Conservation (phyloP, 768 basidiomycete species). For the Mycena galopus region DNA sequence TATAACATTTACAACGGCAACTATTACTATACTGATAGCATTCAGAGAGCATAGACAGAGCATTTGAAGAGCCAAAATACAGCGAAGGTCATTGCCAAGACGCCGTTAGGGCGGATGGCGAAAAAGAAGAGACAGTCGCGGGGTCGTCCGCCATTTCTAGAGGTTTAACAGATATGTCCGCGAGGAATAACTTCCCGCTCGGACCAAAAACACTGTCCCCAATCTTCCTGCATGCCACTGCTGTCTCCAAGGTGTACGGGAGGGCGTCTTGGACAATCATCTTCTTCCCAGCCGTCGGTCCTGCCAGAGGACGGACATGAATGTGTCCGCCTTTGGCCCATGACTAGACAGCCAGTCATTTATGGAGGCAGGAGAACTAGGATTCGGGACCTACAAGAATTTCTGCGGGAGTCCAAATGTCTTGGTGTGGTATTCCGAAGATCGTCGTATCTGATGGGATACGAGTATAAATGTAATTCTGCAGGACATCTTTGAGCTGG, state of each 20-base stretch:
- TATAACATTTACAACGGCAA: background rate
- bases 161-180: background rate
- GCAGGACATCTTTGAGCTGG: background rate
- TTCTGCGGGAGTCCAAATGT: conserved; percentile 24
- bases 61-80: background rate
- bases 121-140: background rate
- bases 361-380: background rate
- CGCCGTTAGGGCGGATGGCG: background rate
- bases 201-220: conserved; percentile 4
- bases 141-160: background rate
- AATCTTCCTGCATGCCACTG: conserved; percentile 20
- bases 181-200: conserved; percentile 5
- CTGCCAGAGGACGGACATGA: conserved; percentile 8
- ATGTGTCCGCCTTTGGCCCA: background rate
- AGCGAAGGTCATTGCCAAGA: background rate
- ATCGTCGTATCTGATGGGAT: background rate
- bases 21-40: conserved; percentile 7
- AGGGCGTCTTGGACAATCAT: background rate
- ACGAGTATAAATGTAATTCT: conserved; percentile 24
- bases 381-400: conserved; percentile 4
- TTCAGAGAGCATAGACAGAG: background rate
- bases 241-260: conserved; percentile 21
- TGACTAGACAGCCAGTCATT: background rate
- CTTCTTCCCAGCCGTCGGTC: conserved; percentile 8
- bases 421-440: background rate